These are phyloP conservation scores for Ampelocalamus luodianensis DNA, from an alignment of 176 grass and related monocot genomes.

Conservation along the genomic window DNA sequence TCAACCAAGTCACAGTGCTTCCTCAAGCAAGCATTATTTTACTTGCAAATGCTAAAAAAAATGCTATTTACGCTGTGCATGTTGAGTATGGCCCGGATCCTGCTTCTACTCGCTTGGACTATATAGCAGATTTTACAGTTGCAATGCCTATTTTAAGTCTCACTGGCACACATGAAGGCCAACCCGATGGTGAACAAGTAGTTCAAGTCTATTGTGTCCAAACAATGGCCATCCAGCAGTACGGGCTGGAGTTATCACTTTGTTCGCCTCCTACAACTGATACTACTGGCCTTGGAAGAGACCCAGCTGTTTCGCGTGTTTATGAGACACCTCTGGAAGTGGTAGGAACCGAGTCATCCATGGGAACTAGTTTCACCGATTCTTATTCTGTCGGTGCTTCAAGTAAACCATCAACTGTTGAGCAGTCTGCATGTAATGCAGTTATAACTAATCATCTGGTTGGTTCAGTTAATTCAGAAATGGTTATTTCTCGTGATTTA, in stretches of 20 bases:
- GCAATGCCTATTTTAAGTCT: slow-evolving; percentile 98
- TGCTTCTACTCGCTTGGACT: slow-evolving; percentile 85
- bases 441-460: slow-evolving; percentile 28
- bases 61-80: slow-evolving; percentile 97
- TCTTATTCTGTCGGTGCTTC: slow-evolving; percentile 46
- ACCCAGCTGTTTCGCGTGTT: slow-evolving; percentile 57
- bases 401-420: slow-evolving; percentile 47
- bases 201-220: slow-evolving; percentile 98
- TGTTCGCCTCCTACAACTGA: slow-evolving; percentile 78
- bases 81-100: slow-evolving; percentile 81
- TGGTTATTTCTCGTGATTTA: slow-evolving; percentile 43
- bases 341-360: slow-evolving; percentile 43
- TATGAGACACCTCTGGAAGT: slow-evolving; percentile 50
- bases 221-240: slow-evolving; percentile 99
- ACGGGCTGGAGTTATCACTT: slow-evolving; percentile 86
- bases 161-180: slow-evolving; percentile 72
- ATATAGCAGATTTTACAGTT: slow-evolving; percentile 97
- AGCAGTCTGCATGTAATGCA: slow-evolving; percentile 41
- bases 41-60: slow-evolving; percentile 98
- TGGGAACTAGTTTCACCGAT: slow-evolving; percentile 47
- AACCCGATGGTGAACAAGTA: slow-evolving; percentile 74
- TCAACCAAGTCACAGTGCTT: slow-evolving; percentile 85
- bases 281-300: slow-evolving; percentile 64
- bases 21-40: slow-evolving; percentile 92
- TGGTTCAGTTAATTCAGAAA: slow-evolving; percentile 45